Conservation (phyloP, 352 stramenopile genomes). For the Phytophthora brassicae region DNA sequence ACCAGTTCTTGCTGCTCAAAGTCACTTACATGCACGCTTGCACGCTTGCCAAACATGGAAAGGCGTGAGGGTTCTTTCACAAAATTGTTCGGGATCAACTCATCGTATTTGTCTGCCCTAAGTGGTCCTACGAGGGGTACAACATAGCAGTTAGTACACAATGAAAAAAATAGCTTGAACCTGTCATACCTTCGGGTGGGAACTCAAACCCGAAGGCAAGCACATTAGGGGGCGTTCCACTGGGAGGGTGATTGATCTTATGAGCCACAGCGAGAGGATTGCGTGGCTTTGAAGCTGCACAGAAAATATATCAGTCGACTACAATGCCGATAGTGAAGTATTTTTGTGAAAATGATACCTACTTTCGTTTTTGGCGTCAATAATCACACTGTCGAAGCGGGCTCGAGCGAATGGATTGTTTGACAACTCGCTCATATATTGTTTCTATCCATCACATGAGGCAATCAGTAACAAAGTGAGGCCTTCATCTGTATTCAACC, state of each 20-base stretch:
- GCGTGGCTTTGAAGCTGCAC: constrained; percentile 50
- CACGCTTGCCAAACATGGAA: constrained; percentile 85
- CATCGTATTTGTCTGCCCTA: constrained; percentile 48
- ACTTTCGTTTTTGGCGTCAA: constrained; percentile 84
- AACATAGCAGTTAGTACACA: neutral
- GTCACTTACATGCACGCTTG: constrained; percentile 73
- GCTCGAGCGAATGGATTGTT: constrained; percentile 79
- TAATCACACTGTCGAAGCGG: constrained; percentile 87
- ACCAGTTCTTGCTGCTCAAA: neutral
- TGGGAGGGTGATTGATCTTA: constrained; percentile 87
- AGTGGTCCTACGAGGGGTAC: constrained; percentile 58
- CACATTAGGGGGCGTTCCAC: constrained; percentile 68
- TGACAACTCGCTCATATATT: constrained; percentile 68
- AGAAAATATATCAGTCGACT: constrained; percentile 13
- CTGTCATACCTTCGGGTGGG: constrained; percentile 51
- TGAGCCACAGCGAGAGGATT: constrained; percentile 80
- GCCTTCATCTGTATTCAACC: neutral
- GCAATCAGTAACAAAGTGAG: neutral
- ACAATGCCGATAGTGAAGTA: neutral
- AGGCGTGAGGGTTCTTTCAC: constrained; percentile 77
- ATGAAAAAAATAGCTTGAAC: neutral
- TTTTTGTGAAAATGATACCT: constrained; percentile 4
- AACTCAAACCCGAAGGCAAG: constrained; percentile 86
- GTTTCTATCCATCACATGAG: constrained; percentile 20
- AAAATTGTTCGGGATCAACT: constrained; percentile 84